These are phyloP conservation scores for Aotearoamyces nothofagi DNA, from an alignment of 2,329 filamentous ascomycete species.

Conservation along the genomic window DNA sequence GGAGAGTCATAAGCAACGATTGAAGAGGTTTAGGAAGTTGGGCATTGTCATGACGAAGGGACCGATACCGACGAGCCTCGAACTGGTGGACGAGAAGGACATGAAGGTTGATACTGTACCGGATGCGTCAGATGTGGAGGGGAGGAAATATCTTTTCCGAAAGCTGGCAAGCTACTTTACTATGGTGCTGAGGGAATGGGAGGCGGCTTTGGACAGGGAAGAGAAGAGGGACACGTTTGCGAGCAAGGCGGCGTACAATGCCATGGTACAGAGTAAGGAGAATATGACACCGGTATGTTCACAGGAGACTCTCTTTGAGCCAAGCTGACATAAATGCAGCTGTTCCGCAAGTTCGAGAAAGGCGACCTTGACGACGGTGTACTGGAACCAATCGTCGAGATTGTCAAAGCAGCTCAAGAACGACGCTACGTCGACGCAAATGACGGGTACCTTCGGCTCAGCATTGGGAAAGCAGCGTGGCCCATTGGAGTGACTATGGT, in stretches of 20 bases:
- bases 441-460: constrained; percentile 81
- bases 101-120: constrained; percentile 65
- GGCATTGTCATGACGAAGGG: constrained; percentile 47
- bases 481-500: constrained; percentile 99
- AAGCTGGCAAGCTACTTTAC: constrained; percentile 93
- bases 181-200: constrained; percentile 86
- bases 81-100: constrained; percentile 66
- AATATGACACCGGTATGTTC: constrained; percentile 63
- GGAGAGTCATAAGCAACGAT: constrained; percentile 54
- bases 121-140: constrained; percentile 46
- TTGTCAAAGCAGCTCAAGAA: constrained; percentile 80
- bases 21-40: constrained; percentile 57
- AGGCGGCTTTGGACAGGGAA: constrained; percentile 57
- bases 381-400: constrained; percentile 73
- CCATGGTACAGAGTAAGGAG: constrained; percentile 75
- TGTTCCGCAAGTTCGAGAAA: constrained; percentile 82
- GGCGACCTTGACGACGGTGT: constrained; percentile 65
- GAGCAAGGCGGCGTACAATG: constrained; percentile 66
- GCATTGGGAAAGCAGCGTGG: constrained; percentile 95
- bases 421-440: constrained; percentile 92
- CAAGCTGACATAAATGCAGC: no score
- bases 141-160: constrained; percentile 58
- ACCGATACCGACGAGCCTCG: constrained; percentile 75
- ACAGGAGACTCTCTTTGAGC: no score
- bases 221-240: constrained; percentile 49